Conservation (phyloP, 1,284 basidiomycete species). For the Cryptococcus deneoformans region DNA sequence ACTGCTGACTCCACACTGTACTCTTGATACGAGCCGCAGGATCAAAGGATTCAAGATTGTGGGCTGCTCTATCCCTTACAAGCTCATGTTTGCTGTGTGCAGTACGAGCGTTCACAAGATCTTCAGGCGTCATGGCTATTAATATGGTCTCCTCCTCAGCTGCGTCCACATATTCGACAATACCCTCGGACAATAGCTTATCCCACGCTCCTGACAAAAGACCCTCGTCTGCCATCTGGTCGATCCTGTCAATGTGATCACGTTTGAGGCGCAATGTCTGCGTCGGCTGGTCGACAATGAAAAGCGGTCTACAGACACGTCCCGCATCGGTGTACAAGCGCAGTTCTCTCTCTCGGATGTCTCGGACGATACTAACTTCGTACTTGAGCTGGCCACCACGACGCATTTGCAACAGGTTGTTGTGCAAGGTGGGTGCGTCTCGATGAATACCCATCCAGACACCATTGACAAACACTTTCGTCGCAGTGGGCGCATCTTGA, state of each 20-base stretch:
- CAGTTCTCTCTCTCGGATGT: constrained; percentile 93
- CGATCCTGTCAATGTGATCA: constrained; percentile 66
- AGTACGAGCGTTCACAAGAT: constrained; percentile 71
- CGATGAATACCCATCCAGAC: constrained; percentile 99
- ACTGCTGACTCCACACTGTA: constrained; percentile 76
- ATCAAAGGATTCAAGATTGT: constrained; percentile 61
- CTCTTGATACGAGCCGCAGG: constrained; percentile 84
- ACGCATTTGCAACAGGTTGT: constrained; percentile 87
- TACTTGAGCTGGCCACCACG: constrained; percentile 94
- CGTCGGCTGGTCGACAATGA: constrained; percentile 87
- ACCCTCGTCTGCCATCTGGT: constrained; percentile 54
- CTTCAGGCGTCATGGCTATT: constrained; percentile 98
- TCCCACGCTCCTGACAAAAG: constrained; percentile 70
- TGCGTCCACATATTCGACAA: constrained; percentile 93
- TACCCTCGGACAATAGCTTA: constrained; percentile 77
- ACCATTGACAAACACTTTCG: constrained; percentile 99
- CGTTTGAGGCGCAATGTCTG: constrained; percentile 74
- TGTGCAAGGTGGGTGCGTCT: constrained; percentile 86
- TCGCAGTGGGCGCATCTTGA: constrained; percentile 76
- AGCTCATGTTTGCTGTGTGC: constrained; percentile 32
- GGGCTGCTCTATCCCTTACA: constrained; percentile 53
- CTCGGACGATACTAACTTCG: constrained; percentile 94
- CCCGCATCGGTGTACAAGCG: constrained; percentile 96
- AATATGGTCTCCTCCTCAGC: constrained; percentile 99
- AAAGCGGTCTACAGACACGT: constrained; percentile 92